phyloP scores from a whole-genome alignment of 1,284 basidiomycete genomes.

The Fomitopsis pinicola region DNA sequence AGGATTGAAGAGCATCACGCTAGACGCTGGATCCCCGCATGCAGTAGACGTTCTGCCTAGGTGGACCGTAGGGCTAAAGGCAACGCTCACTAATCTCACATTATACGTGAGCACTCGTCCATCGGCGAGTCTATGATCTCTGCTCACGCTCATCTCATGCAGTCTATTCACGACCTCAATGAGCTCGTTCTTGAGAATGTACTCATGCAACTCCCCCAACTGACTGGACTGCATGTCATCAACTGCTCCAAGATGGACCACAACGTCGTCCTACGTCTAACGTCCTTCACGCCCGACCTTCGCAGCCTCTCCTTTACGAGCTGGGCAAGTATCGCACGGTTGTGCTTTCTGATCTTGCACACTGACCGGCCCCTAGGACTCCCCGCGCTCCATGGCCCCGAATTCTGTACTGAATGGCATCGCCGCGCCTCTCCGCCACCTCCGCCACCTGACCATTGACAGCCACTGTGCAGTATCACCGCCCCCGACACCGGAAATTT shows the following conservation, averaged over 20 bases:
- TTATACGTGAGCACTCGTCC: conserved; percentile 44
- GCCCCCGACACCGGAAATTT: conserved; percentile 28
- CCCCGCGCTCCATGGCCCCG: conserved; percentile 23
- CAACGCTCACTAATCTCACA: conserved; percentile 47
- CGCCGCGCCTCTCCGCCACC: conserved; percentile 35
- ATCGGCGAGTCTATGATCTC: neutral
- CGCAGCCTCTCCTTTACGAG: conserved; percentile 56
- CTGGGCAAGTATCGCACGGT: conserved; percentile 35
- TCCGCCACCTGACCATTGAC: conserved; percentile 55
- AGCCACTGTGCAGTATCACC: conserved; percentile 32
- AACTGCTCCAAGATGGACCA: conserved; percentile 55
- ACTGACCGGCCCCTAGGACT: conserved; percentile 33
- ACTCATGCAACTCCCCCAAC: conserved; percentile 43
- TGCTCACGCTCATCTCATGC: neutral
- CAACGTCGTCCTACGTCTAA: conserved; percentile 38
- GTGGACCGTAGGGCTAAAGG: conserved; percentile 41
- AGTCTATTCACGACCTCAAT: conserved; percentile 57
- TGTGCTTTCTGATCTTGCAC: neutral
- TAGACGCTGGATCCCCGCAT: conserved; percentile 60
- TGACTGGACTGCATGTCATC: conserved; percentile 55
- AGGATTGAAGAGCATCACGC: conserved; percentile 40
- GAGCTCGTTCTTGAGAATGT: conserved; percentile 42
- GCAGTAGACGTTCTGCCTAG: conserved; percentile 50
- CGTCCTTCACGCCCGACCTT: conserved; percentile 45
- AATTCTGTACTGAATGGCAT: conserved; percentile 6